Evolutionary conservation across 306 rosid species (phyloP).

Genomic region (Malus fusca): DNA sequence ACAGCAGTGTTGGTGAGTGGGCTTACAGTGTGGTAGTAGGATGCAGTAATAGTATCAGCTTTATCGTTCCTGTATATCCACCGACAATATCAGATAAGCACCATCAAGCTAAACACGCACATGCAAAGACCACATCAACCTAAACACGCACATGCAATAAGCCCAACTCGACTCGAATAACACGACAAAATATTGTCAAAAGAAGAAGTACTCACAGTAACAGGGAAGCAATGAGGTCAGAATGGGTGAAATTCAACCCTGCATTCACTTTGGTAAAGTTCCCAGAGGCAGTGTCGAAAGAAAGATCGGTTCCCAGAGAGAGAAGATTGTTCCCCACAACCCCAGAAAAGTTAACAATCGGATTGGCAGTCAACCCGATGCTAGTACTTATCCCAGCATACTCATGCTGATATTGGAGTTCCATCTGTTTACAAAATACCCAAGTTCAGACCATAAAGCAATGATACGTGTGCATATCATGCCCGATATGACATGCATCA

Average conservation of each 20-base stretch:
- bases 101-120: background rate
- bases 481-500: background rate
- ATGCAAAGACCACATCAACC: background rate
- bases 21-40: conserved; percentile 73
- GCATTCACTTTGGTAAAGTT: conserved; percentile 68
- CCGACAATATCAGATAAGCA: conserved; percentile 1
- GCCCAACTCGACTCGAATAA: background rate
- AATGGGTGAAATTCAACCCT: conserved; percentile 61
- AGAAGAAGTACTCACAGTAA: conserved; percentile 47
- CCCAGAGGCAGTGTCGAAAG: conserved; percentile 85
- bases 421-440: conserved; percentile 46
- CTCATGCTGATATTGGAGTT: conserved; percentile 85
- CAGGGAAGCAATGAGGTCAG: conserved; percentile 79
- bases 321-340: conserved; percentile 64
- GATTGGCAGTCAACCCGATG: conserved; percentile 85
- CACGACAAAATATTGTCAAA: background rate
- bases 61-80: conserved; percentile 58
- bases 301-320: conserved; percentile 71
- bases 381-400: conserved; percentile 87
- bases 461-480: background rate
- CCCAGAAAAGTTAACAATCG: conserved; percentile 78
- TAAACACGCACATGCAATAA: background rate
- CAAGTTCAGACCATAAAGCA: background rate
- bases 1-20: conserved; percentile 83
- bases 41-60: conserved; percentile 65